These are phyloP conservation scores for Aspergillus udagawae DNA, from an alignment of 2,329 filamentous ascomycete genomes.

Conservation along the genomic window DNA sequence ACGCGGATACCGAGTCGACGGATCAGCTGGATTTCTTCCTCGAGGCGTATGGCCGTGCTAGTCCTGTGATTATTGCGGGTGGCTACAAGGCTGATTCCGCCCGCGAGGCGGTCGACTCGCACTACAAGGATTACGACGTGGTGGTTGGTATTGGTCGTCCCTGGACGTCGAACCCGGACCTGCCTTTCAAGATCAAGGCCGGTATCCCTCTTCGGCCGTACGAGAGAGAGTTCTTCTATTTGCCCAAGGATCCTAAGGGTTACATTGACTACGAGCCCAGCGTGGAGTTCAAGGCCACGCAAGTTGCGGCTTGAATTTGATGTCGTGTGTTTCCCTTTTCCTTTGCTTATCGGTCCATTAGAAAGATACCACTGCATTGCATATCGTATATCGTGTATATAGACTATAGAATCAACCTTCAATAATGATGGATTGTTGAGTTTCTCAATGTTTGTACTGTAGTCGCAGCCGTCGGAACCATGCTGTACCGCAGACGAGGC, in stretches of 20 bases:
- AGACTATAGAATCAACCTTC: not conserved
- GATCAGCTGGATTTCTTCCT: slow-evolving; percentile 43
- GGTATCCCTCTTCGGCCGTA: slow-evolving; percentile 37
- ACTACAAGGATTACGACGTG: slow-evolving; percentile 28
- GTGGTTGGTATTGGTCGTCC: slow-evolving; percentile 41
- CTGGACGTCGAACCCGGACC: slow-evolving; percentile 45
- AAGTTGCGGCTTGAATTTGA: slow-evolving; percentile 16
- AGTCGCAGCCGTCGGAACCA: not conserved
- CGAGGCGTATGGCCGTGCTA: slow-evolving; percentile 37
- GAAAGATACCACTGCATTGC: not conserved
- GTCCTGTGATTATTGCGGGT: slow-evolving; percentile 50
- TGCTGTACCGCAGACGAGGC: not conserved
- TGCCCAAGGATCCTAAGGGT: slow-evolving; percentile 30
- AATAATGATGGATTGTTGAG: not conserved
- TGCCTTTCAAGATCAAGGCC: slow-evolving; percentile 41
- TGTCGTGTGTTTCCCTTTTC: not conserved
- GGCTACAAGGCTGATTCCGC: slow-evolving; percentile 43
- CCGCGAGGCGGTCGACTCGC: slow-evolving; percentile 30
- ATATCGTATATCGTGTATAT: slow-evolving; percentile 9
- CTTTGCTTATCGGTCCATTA: not conserved
- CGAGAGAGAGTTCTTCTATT: slow-evolving; percentile 41
- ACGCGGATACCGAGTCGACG: slow-evolving; percentile 30
- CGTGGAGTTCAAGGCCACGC: slow-evolving; percentile 25
- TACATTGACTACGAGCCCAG: slow-evolving; percentile 39
- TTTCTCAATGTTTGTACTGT: slow-evolving; percentile 6